Evolutionary conservation across 345 rosid species (phyloP).

Genomic region (Mallotus nudiflorus): DNA sequence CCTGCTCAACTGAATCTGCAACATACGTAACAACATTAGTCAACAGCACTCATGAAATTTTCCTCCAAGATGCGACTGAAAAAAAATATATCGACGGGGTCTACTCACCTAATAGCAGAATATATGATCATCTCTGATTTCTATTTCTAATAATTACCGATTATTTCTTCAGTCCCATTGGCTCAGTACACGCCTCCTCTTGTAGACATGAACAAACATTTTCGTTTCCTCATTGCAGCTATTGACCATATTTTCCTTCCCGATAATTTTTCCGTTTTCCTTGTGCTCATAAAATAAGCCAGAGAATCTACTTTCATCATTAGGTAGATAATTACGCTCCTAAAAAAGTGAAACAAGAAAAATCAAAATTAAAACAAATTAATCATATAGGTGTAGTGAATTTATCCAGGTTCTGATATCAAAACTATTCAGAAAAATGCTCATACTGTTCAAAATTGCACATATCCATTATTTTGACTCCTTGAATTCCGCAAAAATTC

Average conservation of each 20-base stretch:
- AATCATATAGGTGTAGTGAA: not conserved
- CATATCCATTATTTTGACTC: not conserved
- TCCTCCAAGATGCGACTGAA: not conserved
- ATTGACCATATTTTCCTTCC: conserved; percentile 13
- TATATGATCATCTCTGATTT: not conserved
- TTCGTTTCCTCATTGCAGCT: conserved; percentile 1
- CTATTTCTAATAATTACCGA: not conserved
- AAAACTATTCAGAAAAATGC: not conserved
- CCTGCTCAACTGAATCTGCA: not conserved
- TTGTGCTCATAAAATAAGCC: conserved; percentile 26
- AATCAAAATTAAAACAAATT: not conserved
- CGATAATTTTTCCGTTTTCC: conserved; percentile 5
- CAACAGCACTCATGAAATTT: not conserved
- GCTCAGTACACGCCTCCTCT: conserved; percentile 28
- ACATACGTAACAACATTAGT: not conserved
- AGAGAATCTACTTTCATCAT: conserved; percentile 12
- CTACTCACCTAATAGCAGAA: not conserved
- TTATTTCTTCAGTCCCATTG: not conserved
- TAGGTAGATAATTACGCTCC: conserved; percentile 9
- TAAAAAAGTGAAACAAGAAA: conserved; percentile 6
- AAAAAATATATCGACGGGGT: not conserved
- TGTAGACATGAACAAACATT: conserved; percentile 18
- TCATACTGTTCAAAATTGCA: not conserved
- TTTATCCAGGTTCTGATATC: not conserved
- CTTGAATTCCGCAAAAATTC: not conserved